Evolutionary conservation across 2,329 filamentous ascomycete genomes (phyloP).

Genomic region (Botrytis cinerea): DNA sequence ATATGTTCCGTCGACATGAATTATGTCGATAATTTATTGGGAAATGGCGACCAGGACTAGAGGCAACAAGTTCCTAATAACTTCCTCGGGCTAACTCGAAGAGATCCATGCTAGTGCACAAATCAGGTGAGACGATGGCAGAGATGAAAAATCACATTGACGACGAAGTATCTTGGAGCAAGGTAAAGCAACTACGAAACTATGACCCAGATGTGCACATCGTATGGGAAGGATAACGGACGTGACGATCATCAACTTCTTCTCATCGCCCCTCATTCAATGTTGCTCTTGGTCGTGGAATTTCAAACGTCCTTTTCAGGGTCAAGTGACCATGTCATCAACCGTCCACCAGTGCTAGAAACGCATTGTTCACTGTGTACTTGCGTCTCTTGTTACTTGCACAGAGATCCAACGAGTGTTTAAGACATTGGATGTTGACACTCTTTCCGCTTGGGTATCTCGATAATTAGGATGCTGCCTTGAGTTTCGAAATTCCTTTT

Average conservation of each 20-base stretch:
- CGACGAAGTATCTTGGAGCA: not conserved
- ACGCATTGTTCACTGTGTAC: not conserved
- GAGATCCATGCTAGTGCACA: not conserved
- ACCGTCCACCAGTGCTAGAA: not conserved
- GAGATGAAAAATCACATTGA: not conserved
- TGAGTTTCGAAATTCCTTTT: not conserved
- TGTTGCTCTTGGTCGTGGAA: not conserved
- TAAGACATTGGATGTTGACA: not conserved
- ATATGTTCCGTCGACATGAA: not conserved
- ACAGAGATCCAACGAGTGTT: not conserved
- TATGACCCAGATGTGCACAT: conserved; percentile 8
- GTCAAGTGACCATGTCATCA: not conserved
- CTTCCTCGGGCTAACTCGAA: not conserved
- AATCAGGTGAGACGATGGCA: not conserved
- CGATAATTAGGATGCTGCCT: not conserved
- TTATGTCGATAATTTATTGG: not conserved
- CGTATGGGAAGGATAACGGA: not conserved
- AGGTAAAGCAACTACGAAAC: conserved; percentile 7
- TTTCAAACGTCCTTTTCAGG: not conserved
- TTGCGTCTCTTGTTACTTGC: not conserved
- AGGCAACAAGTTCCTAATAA: not conserved
- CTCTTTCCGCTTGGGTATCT: not conserved
- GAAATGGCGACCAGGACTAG: not conserved
- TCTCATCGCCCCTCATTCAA: not conserved
- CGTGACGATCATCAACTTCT: not conserved